Evolutionary conservation across 208 protist genomes (phyloP).

Genomic region (Strigomonas galati): DNA sequence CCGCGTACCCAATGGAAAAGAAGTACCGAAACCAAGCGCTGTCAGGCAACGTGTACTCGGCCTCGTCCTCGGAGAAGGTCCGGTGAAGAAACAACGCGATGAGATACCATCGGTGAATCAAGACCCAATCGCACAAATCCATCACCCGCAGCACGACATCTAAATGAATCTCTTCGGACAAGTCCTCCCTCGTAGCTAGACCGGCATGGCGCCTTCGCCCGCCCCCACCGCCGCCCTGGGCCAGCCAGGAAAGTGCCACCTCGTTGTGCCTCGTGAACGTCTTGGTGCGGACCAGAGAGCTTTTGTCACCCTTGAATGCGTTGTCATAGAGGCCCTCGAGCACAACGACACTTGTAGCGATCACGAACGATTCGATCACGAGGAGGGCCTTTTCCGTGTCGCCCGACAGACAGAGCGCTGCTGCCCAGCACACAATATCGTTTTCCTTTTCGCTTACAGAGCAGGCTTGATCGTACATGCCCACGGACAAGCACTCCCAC

Average conservation of each 20-base stretch:
- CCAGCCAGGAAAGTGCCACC: constrained; percentile 23
- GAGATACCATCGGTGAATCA: constrained; percentile 62
- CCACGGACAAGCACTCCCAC: constrained; percentile 45
- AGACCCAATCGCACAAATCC: constrained; percentile 37
- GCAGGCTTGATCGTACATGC: constrained; percentile 44
- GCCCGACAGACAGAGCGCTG: constrained; percentile 41
- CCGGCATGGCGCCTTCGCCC: too few relatives aligned
- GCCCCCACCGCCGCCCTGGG: not conserved
- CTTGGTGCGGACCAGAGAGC: too few relatives aligned
- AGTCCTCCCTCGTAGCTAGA: constrained; percentile 19
- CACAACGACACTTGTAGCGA: constrained; percentile 46
- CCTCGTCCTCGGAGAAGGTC: not conserved
- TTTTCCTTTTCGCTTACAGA: constrained; percentile 37
- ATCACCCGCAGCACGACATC: constrained; percentile 33
- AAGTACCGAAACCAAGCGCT: constrained; percentile 69
- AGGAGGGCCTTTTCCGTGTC: constrained; percentile 33
- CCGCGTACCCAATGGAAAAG: constrained; percentile 30
- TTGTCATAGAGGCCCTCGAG: constrained; percentile 13
- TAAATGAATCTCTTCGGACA: constrained; percentile 1
- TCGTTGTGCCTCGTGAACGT: constrained; percentile 13
- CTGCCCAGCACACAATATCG: constrained; percentile 55
- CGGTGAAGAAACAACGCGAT: constrained; percentile 40
- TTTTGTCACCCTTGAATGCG: too few relatives aligned
- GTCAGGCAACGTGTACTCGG: constrained; percentile 32
- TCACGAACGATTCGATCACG: constrained; percentile 60